Percentiles rank a stretch among this genome's conserved stretches.
Conservation (phyloP, 345 rosid genomes). For the Citrus cavaleriei region DNA sequence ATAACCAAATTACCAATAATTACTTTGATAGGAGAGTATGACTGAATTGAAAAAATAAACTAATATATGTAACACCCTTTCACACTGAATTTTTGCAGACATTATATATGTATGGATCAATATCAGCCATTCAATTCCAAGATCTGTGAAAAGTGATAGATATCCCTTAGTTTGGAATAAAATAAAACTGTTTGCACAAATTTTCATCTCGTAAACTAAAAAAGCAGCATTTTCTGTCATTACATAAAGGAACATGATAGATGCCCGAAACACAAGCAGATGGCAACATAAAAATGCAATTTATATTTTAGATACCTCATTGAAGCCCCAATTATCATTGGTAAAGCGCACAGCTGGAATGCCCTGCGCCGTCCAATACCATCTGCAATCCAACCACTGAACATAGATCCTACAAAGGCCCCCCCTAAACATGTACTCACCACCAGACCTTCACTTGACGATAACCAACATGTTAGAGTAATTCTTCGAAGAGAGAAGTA, state of each 20-base stretch:
- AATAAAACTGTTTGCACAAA: neutral
- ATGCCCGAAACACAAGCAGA: neutral
- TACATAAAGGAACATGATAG: neutral
- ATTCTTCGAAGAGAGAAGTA: slow-evolving; percentile 8
- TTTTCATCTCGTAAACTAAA: neutral
- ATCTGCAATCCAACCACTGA: slow-evolving; percentile 90
- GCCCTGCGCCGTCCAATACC: slow-evolving; percentile 92
- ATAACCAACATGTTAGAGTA: slow-evolving; percentile 21
- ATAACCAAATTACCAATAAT: neutral
- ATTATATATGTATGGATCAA: neutral
- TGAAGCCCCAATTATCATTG: slow-evolving; percentile 83
- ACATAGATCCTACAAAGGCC: slow-evolving; percentile 77
- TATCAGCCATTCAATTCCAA: neutral
- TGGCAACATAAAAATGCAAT: neutral
- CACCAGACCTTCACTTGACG: slow-evolving; percentile 62
- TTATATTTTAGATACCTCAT: slow-evolving; percentile 50
- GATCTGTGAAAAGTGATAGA: neutral
- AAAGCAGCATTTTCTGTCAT: neutral
- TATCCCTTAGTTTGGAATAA: neutral
- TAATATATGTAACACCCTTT: neutral
- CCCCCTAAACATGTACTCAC: slow-evolving; percentile 95
- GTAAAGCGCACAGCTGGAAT: slow-evolving; percentile 84
- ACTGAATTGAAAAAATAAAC: neutral
- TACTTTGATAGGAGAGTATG: neutral
- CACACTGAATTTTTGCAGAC: neutral